phyloP scores from a whole-genome alignment of 371 early-diverging fungal species.

The Choanephora cucurbitarum region DNA sequence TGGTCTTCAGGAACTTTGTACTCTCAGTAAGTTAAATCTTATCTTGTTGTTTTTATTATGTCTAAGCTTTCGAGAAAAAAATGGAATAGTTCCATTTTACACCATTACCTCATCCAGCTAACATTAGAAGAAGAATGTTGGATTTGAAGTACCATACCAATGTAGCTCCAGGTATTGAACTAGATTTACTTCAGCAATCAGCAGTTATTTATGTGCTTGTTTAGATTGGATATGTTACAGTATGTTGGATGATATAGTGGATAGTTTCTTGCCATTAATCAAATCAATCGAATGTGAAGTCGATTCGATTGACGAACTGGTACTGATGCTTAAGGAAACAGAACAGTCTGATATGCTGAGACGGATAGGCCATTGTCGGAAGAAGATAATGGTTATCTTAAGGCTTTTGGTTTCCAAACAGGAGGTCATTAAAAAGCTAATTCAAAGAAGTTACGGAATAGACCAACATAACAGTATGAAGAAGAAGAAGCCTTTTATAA shows the following conservation, averaged over 20 bases:
- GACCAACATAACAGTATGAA: conserved; percentile 25
- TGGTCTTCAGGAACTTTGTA: conserved; percentile 77
- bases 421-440: conserved; percentile 76
- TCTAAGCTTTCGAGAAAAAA: no score
- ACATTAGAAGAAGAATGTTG: conserved; percentile 72
- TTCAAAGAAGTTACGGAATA: conserved; percentile 65
- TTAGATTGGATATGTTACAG: conserved; percentile 90
- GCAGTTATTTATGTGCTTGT: no score
- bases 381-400: conserved; percentile 71
- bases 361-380: conserved; percentile 81
- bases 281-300: conserved; percentile 81
- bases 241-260: conserved; percentile 80
- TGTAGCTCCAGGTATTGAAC: conserved; percentile 56
- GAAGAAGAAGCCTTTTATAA: conserved; percentile 22
- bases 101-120: conserved; percentile 67
- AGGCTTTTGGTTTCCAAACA: conserved; percentile 74
- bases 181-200: no score
- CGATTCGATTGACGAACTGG: conserved; percentile 86
- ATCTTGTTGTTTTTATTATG: no score
- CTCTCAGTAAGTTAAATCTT: conserved; percentile 75
- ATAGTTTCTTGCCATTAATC: conserved; percentile 78
- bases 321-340: conserved; percentile 84
- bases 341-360: conserved; percentile 86
- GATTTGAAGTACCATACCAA: conserved; percentile 62
- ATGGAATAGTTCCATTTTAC: conserved; percentile 73